Base-by-base conservation (phyloP, 2,329 filamentous ascomycete species). In the Neodidymelliopsis sp. region DNA sequence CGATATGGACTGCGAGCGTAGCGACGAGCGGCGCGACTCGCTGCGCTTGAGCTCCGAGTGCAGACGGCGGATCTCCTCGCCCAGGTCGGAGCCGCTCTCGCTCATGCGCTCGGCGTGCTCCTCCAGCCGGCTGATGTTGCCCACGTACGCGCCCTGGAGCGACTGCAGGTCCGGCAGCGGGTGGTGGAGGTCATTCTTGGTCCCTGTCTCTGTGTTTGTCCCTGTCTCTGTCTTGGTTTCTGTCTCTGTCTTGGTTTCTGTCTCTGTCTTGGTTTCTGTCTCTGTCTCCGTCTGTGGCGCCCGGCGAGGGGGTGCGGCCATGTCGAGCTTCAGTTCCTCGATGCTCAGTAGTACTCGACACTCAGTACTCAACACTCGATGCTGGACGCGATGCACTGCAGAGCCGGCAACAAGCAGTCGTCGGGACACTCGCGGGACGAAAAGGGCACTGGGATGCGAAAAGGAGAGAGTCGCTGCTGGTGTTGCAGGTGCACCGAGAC, bases 41-140 rank as follows among this genome's bases (percentile, higher is more conserved):
- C 79, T 83, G 58, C 84, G 81, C 73, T 89, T 90, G 66, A 89
- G 77, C 71, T 89, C 85, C 53, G 84, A 78, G 71, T 90, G 85
- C 57, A 90, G 78, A 64, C 87, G 84, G 50, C 87, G 83, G 62
- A 91, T 92, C 60, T 89, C 88, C 75, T 89, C 84, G 62, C 88
- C 88, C 65, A 91, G 88, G 54, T 89, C 90, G 54, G 86, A 89
- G 35, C 80, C 80, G 47, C 85, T 86, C 76, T 83, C 82, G 60
- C 87, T 89, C 70, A 92, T 78, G 57, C 85, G 82, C 72, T 91
- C 88, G 37, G 89, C 89, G 9, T 85, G 87, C 57, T 87, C 85
- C 72, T 93, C 89, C 54, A 92, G 82, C 38, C 86, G 83, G 57
- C 86, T 84, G 54, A 92, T 85, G 74, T 88, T 91, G 67, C 80